phyloP scores from a whole-genome alignment of 352 stramenopile genomes.

The Pythium grandisporangium region DNA sequence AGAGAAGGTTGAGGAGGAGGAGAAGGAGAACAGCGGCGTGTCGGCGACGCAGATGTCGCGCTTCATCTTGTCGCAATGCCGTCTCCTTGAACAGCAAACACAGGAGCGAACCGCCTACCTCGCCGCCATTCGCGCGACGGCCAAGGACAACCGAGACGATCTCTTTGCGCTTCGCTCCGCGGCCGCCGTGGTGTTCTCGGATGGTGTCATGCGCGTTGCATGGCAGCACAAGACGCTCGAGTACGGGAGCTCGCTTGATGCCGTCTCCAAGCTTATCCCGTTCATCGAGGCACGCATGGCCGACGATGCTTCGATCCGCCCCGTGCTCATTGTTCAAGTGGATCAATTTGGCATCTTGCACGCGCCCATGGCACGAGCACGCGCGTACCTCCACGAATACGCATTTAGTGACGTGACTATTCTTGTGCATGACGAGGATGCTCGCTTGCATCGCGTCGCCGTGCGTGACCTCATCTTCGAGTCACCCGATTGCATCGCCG shows the following conservation, averaged over 20 bases:
- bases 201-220: constrained; percentile 32
- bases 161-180: constrained; percentile 79
- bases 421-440: constrained; percentile 25
- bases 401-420: constrained; percentile 30
- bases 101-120: constrained; percentile 26
- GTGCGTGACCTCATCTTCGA: constrained; percentile 35
- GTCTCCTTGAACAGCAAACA: constrained; percentile 14
- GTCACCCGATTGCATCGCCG: constrained; percentile 43
- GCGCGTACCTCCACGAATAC: constrained; percentile 83
- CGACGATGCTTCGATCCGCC: constrained; percentile 1
- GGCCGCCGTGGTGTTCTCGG: constrained; percentile 64
- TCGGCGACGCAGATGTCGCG: background rate
- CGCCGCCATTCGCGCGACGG: constrained; percentile 22
- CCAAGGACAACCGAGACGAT: constrained; percentile 31
- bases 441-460: constrained; percentile 20
- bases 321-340: constrained; percentile 61
- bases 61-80: background rate
- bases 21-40: no score
- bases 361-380: constrained; percentile 69
- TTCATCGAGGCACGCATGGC: constrained; percentile 25
- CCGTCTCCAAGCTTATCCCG: constrained; percentile 49
- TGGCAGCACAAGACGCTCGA: constrained; percentile 62
- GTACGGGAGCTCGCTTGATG: constrained; percentile 51
- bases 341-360: constrained; percentile 88
- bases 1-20: background rate